These are phyloP conservation scores for Terana coerulea DNA, from an alignment of 768 basidiomycete genomes.

Conservation along the genomic window DNA sequence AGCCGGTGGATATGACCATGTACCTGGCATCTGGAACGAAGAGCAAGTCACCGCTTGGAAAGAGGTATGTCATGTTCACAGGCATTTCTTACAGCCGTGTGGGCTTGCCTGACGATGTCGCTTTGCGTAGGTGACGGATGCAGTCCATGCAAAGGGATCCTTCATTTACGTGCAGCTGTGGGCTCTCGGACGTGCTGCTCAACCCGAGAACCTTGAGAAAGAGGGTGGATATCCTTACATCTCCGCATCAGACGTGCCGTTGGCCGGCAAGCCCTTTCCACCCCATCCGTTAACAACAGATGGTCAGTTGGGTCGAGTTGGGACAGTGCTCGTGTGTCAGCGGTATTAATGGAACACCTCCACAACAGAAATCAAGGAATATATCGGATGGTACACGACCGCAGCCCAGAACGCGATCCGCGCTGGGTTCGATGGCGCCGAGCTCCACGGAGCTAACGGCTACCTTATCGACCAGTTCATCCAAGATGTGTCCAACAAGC, in stretches of 20 bases:
- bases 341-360: neutral
- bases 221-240: conserved; percentile 28
- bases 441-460: conserved; percentile 26
- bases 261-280: neutral
- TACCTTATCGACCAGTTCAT: conserved; percentile 39
- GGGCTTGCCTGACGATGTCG: neutral
- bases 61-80: conserved; percentile 27
- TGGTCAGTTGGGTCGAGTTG: conserved; percentile 1
- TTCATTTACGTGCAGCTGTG: conserved; percentile 54
- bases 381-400: too few species aligned
- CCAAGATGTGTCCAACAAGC: conserved; percentile 36
- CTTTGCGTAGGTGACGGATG: conserved; percentile 45
- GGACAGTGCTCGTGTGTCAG: too few species aligned
- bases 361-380: conserved; percentile 28
- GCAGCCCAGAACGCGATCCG: too few species aligned
- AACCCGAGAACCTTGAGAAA: conserved; percentile 26
- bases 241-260: conserved; percentile 21
- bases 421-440: too few species aligned
- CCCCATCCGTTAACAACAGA: conserved; percentile 20
- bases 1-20: conserved; percentile 45
- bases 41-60: conserved; percentile 55
- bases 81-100: neutral
- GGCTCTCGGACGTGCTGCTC: conserved; percentile 45
- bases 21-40: conserved; percentile 61
- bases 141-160: conserved; percentile 48